A percentile compares a stretch with the other conserved stretches of the same genome.
phyloP scores from a whole-genome alignment of 306 rosid genomes.

The Clitoria ternatea region DNA sequence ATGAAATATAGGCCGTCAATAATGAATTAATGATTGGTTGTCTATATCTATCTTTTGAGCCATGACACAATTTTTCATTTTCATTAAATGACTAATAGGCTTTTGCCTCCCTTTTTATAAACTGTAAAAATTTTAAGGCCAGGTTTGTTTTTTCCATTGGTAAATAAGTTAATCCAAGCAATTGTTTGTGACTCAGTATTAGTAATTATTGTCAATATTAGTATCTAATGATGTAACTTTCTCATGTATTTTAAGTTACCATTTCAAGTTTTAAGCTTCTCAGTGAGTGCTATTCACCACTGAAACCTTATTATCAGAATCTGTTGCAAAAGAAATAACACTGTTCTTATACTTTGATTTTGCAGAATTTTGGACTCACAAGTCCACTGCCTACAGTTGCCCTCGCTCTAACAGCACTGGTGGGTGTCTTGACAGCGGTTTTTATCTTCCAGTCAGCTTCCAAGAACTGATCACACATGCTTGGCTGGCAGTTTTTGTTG shows the following conservation, averaged over 20 bases:
- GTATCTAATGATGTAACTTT: too few relatives aligned
- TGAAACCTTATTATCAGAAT: not conserved
- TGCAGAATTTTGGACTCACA: slow-evolving; percentile 84
- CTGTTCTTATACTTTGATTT: slow-evolving; percentile 10
- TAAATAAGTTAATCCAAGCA: not conserved
- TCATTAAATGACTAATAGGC: slow-evolving; percentile 8
- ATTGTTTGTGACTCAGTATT: not conserved
- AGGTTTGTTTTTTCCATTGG: too few relatives aligned
- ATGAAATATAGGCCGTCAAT: too few relatives aligned
- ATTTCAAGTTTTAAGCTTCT: slow-evolving; percentile 1
- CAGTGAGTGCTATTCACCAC: slow-evolving; percentile 1
- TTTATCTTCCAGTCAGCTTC: slow-evolving; percentile 96
- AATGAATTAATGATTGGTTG: too few relatives aligned
- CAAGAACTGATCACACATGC: slow-evolving; percentile 41
- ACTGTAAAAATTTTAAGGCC: not conserved
- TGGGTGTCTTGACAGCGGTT: slow-evolving; percentile 75
- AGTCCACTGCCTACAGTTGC: slow-evolving; percentile 79
- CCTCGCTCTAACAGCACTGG: slow-evolving; percentile 77
- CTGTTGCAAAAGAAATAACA: not conserved
- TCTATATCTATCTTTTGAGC: not conserved
- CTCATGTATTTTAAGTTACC: not conserved
- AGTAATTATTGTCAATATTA: too few relatives aligned
- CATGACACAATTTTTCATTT: slow-evolving; percentile 4
- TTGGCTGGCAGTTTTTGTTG: slow-evolving; percentile 17
- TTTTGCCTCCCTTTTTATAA: not conserved